phyloP scores from a whole-genome alignment of 257 asterid species.

The Salvia rosmarinus region DNA sequence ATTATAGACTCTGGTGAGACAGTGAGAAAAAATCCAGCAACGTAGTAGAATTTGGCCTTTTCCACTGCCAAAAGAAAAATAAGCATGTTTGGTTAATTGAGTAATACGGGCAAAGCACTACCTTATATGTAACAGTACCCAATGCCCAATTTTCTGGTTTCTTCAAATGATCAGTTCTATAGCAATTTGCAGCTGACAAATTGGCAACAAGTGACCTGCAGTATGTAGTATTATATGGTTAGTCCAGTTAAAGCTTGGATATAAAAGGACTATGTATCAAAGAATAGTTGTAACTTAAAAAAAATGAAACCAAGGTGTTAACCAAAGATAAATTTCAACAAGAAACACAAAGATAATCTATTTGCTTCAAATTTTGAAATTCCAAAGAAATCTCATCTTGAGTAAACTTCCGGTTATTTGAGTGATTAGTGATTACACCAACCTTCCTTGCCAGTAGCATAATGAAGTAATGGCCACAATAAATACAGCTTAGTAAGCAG shows the following conservation, averaged over 20 bases:
- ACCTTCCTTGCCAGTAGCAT: neutral
- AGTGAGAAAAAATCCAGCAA: constrained; percentile 86
- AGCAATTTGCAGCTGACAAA: constrained; percentile 94
- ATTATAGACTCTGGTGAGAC: constrained; percentile 95
- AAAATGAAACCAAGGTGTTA: neutral
- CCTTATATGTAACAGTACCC: constrained; percentile 46
- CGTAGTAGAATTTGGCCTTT: constrained; percentile 83
- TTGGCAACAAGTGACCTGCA: constrained; percentile 92
- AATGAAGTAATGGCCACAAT: neutral
- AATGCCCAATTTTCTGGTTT: constrained; percentile 84
- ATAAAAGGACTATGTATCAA: neutral
- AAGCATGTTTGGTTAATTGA: constrained; percentile 23
- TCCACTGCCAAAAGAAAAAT: constrained; percentile 58
- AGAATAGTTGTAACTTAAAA: neutral
- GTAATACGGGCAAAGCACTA: neutral
- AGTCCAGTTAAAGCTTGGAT: neutral
- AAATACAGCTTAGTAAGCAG: neutral
- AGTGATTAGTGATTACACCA: neutral
- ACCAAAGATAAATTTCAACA: neutral
- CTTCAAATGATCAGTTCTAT: constrained; percentile 79
- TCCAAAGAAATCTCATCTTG: neutral
- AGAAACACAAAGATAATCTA: neutral
- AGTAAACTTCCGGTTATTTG: neutral
- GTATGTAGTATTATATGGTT: constrained; percentile 19
- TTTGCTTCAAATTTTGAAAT: neutral